Evolutionary conservation across 1,284 basidiomycete genomes (phyloP).

Genomic region (Moesziomyces antarcticus): DNA sequence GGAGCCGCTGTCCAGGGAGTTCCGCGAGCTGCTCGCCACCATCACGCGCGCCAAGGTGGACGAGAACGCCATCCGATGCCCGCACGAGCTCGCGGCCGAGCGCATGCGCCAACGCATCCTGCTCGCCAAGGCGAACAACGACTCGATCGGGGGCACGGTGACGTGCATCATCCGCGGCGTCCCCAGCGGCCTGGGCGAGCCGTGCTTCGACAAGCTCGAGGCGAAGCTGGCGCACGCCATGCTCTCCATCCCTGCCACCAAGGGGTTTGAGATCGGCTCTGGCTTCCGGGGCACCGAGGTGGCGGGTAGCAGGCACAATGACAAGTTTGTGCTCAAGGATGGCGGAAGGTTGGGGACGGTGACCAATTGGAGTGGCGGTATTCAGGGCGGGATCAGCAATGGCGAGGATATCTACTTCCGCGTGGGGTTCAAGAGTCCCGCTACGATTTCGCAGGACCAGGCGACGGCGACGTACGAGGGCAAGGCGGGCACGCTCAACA

Average conservation of each 20-base stretch:
- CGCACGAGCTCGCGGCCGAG: constrained; percentile 85
- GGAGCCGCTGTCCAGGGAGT: constrained; percentile 85
- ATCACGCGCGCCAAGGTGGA: constrained; percentile 91
- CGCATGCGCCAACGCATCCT: constrained; percentile 94
- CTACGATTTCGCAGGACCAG: constrained; percentile 95
- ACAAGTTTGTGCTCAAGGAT: constrained; percentile 79
- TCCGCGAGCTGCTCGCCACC: constrained; percentile 80
- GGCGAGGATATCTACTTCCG: constrained; percentile 98
- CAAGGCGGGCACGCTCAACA: constrained; percentile 83
- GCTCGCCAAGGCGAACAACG: constrained; percentile 86
- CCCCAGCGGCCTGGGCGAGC: constrained; percentile 92
- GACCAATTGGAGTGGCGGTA: constrained; percentile 96
- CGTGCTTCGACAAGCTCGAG: constrained; percentile 98
- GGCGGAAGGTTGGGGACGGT: constrained; percentile 82
- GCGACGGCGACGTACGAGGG: constrained; percentile 92
- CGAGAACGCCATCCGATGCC: constrained; percentile 87
- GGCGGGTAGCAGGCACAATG: constrained; percentile 92
- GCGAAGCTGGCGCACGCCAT: constrained; percentile 96
- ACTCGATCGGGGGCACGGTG: constrained; percentile 96
- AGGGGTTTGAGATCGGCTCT: constrained; percentile 97
- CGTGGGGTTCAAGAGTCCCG: constrained; percentile 97
- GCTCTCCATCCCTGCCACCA: constrained; percentile 98
- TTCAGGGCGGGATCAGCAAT: constrained; percentile 98
- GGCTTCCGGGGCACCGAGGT: constrained; percentile 97
- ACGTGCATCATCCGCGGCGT: constrained; percentile 94